Percentiles rank a stretch among this genome's conserved stretches.
phyloP scores from a whole-genome alignment of 2,329 filamentous ascomycete species.

The Coniochaeta pulveracea region DNA sequence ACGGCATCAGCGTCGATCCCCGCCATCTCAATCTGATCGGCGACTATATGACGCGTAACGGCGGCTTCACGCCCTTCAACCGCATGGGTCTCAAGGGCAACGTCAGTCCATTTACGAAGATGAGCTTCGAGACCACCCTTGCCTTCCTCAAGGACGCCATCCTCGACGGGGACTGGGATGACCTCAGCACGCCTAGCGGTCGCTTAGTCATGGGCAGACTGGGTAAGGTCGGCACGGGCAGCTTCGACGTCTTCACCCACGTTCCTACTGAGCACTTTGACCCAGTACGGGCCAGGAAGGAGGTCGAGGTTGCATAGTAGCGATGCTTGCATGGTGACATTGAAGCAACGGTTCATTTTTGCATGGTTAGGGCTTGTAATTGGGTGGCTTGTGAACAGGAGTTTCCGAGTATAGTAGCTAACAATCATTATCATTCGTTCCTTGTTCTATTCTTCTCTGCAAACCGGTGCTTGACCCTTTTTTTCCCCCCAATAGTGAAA shows the following conservation, averaged over 20 bases:
- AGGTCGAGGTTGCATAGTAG: not conserved
- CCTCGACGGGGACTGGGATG: constrained; percentile 81
- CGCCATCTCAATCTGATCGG: constrained; percentile 92
- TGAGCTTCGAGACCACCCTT: constrained; percentile 98
- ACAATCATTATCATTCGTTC: no score
- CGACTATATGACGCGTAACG: constrained; percentile 94
- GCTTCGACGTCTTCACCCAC: constrained; percentile 73
- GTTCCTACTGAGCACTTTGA: constrained; percentile 37
- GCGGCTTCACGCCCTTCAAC: constrained; percentile 84
- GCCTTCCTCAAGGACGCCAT: constrained; percentile 89
- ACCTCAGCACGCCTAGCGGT: constrained; percentile 73
- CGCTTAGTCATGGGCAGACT: constrained; percentile 80
- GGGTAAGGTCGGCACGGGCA: constrained; percentile 76
- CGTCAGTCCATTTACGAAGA: constrained; percentile 90
- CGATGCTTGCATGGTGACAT: no score
- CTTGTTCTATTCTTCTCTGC: no score
- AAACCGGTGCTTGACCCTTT: no score
- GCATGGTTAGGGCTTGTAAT: no score
- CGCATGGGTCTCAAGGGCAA: constrained; percentile 78
- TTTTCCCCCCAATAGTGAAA: no score
- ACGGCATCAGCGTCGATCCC: constrained; percentile 86
- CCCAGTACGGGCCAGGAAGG: constrained; percentile 1
- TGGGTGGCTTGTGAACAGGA: no score
- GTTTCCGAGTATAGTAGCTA: no score
- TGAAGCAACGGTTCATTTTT: no score